These are phyloP conservation scores for Sporobolomyces roseus DNA, from an alignment of 768 basidiomycete species.

Conservation along the genomic window DNA sequence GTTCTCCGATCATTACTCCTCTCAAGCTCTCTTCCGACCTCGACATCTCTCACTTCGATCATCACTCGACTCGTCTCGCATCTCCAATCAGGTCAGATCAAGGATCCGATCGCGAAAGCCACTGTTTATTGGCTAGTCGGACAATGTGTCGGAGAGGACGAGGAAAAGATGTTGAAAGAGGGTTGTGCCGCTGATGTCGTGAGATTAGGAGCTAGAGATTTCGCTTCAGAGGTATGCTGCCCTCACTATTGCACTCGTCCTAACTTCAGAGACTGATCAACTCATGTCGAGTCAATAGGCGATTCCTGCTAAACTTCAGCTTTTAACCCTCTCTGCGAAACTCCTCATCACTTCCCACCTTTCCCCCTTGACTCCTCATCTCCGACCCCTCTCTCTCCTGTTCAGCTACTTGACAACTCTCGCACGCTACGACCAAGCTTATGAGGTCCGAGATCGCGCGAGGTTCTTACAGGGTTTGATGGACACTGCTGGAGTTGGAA, in stretches of 20 bases:
- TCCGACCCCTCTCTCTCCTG: constrained; percentile 52
- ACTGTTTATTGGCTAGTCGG: constrained; percentile 91
- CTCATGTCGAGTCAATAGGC: constrained; percentile 52
- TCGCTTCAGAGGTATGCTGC: constrained; percentile 62
- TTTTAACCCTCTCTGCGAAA: constrained; percentile 80
- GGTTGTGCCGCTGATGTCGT: constrained; percentile 86
- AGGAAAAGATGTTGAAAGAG: constrained; percentile 47
- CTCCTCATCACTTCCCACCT: constrained; percentile 64
- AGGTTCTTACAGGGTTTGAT: constrained; percentile 73
- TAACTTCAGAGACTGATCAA: background rate
- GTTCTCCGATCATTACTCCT: constrained; percentile 31
- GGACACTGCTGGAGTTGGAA: constrained; percentile 53
- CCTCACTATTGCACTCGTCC: background rate
- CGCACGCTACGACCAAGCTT: constrained; percentile 80
- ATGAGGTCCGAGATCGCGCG: constrained; percentile 85
- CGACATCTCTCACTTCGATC: constrained; percentile 13
- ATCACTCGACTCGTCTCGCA: constrained; percentile 31
- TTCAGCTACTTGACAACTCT: constrained; percentile 71
- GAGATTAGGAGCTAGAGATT: constrained; percentile 70
- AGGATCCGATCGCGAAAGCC: constrained; percentile 60
- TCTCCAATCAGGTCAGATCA: constrained; percentile 17
- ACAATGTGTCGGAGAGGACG: constrained; percentile 62
- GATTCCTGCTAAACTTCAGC: constrained; percentile 71
- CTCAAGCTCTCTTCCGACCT: constrained; percentile 9
- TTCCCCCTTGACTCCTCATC: constrained; percentile 52